A percentile compares a stretch with the other conserved stretches of the same genome.
These are phyloP conservation scores for Hyparrhenia diplandra DNA, from an alignment of 176 grass and related monocot species.

Conservation along the genomic window DNA sequence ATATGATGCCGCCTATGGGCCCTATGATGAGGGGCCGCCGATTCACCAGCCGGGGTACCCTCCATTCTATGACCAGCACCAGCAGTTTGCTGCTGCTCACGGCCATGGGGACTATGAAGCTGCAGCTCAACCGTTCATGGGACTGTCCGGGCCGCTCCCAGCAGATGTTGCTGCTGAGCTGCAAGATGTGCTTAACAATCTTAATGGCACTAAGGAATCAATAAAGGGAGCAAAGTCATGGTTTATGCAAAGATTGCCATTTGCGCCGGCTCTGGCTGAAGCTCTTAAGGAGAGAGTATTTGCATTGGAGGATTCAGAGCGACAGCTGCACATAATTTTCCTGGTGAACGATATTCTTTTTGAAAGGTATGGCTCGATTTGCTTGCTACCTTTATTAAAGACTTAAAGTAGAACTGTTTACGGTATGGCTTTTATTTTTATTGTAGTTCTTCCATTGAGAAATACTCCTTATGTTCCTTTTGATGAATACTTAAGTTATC, in stretches of 20 bases:
- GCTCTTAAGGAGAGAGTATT: constrained; percentile 80
- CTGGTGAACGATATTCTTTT: constrained; percentile 97
- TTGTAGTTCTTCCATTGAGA: background rate
- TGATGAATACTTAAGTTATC: background rate
- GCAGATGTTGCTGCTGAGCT: constrained; percentile 81
- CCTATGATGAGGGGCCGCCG: constrained; percentile 42
- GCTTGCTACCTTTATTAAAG: background rate
- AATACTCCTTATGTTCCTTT: background rate
- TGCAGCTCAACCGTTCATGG: constrained; percentile 52
- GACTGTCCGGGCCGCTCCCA: constrained; percentile 67
- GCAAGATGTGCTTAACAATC: constrained; percentile 55
- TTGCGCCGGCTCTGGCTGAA: constrained; percentile 75
- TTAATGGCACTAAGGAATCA: constrained; percentile 94
- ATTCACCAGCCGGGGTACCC: constrained; percentile 61
- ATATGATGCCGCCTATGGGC: constrained; percentile 53
- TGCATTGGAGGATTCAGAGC: constrained; percentile 77
- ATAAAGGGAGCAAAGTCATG: constrained; percentile 93
- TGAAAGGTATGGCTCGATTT: constrained; percentile 53
- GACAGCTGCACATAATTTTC: constrained; percentile 92
- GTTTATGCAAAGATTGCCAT: constrained; percentile 85
- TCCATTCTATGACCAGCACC: constrained; percentile 69
- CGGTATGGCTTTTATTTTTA: background rate
- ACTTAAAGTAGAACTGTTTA: background rate
- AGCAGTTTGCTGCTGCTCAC: constrained; percentile 45
- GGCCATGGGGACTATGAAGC: constrained; percentile 55